Base-by-base conservation (phyloP, 495 filamentous ascomycete species). In the Penicillium bialowiezense region DNA sequence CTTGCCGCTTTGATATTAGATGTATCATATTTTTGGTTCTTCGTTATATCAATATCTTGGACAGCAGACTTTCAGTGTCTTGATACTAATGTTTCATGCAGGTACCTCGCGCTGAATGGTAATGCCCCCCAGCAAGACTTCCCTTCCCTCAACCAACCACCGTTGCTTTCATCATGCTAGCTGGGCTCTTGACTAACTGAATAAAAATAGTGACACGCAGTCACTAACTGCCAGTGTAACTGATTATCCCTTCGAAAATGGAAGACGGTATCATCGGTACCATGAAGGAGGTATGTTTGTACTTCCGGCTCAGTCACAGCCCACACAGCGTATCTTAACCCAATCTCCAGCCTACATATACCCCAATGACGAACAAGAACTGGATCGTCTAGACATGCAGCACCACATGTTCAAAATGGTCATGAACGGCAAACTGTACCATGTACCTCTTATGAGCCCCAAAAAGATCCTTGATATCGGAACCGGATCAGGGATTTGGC, bases 401-500 rank as follows among this genome's bases (percentile, higher is more conserved):
- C 77, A 85, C 50, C 75, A 81, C 44, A 72, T 86, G 58, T 64
- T 81, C 55, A 82, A 79, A 44, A 41, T 79, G 41, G 51, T 79
- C 39, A 77, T 80, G 53, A 62, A 74, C 7, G 75, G 65, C 13
- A 70, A 69, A 26, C 62, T 83, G 15, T 81, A 80, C 61, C 73
- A 85, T 52, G 77, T 85, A 0, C 86, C 86, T 2, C 71, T 83
- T 0, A 43, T 58, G n/a, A 62, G 79, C 8, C 81, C 83, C 1
- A 58, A 70, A 29, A 64, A 68, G 21, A 79, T 89, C 13, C 73
- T 91, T 1, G 87, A 90, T 56, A 76, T 90, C 19, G 82, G 83
- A 26, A 82, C 78, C 13, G 86, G 82, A 6, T 88, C 85, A 7
- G 87, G 87, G 3, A 88, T 84, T 46, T 88, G 85, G 85, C 78